Conservation (phyloP, 2,329 filamentous ascomycete species). For the Exophiala phaeomuriformis region DNA sequence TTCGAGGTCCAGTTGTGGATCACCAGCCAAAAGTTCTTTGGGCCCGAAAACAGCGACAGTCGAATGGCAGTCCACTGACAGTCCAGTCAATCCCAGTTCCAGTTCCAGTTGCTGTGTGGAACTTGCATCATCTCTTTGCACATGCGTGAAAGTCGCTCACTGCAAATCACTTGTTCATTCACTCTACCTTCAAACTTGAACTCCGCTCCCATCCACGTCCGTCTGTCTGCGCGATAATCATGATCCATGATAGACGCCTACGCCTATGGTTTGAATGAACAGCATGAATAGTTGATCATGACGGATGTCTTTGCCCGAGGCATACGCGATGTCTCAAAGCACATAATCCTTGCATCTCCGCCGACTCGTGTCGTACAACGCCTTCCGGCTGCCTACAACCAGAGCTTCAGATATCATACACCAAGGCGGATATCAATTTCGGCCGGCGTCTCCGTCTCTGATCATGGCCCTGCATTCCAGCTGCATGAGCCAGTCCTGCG, state of each 20-base stretch:
- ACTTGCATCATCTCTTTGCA: conserved; percentile 15
- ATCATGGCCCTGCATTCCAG: not conserved
- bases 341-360: conserved; percentile 9
- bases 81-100: too few relatives aligned
- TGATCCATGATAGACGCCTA: not conserved
- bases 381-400: conserved; percentile 6
- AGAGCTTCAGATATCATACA: conserved; percentile 24
- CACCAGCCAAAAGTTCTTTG: not conserved
- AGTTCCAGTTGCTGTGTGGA: not conserved
- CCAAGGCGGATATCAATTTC: conserved; percentile 22
- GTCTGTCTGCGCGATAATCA: too few relatives aligned
- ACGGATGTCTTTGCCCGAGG: conserved; percentile 19
- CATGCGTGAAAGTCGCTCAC: conserved; percentile 4
- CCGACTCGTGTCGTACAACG: conserved; percentile 14
- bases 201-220: too few relatives aligned
- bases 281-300: conserved; percentile 18
- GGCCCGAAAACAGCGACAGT: not conserved
- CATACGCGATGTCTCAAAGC: conserved; percentile 20
- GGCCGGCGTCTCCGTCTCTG: not conserved
- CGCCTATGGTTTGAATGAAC: not conserved
- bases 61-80: too few relatives aligned
- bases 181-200: too few relatives aligned
- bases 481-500: not conserved
- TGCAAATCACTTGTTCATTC: too few relatives aligned
- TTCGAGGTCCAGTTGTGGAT: not conserved